A percentile compares a stretch with the other conserved stretches of the same genome.
Conservation (phyloP, 768 basidiomycete genomes). For the Clitopilus passeckerianus region DNA sequence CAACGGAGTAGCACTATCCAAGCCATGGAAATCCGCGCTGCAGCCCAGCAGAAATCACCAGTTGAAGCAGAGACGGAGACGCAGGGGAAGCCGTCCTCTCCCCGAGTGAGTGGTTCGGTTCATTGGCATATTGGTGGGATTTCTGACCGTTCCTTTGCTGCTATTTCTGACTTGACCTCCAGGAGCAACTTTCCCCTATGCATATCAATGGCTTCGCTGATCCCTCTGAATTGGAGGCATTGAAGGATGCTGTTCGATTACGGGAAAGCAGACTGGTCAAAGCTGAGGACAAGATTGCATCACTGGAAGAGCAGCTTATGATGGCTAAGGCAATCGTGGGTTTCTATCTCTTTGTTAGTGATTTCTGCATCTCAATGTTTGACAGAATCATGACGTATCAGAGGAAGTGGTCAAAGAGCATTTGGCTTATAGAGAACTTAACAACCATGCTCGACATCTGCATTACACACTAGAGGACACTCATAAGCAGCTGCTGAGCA, state of each 20-base stretch:
- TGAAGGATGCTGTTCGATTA: slow-evolving; percentile 35
- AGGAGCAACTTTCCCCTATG: slow-evolving; percentile 28
- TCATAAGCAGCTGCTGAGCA: slow-evolving; percentile 2
- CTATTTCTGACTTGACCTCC: slow-evolving; percentile 30
- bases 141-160: slow-evolving; percentile 29
- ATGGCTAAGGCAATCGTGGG: slow-evolving; percentile 42
- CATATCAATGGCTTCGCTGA: slow-evolving; percentile 35
- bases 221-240: slow-evolving; percentile 27
- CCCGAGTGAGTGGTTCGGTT: slow-evolving; percentile 68
- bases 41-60: slow-evolving; percentile 19
- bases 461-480: slow-evolving; percentile 36
- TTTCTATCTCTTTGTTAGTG: background rate
- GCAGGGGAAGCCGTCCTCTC: slow-evolving; percentile 52
- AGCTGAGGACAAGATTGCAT: slow-evolving; percentile 39
- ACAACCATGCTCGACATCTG: slow-evolving; percentile 47
- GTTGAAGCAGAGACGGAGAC: slow-evolving; percentile 41
- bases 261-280: slow-evolving; percentile 42
- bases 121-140: slow-evolving; percentile 51
- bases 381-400: slow-evolving; percentile 36
- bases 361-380: background rate
- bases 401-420: slow-evolving; percentile 42
- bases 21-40: slow-evolving; percentile 35
- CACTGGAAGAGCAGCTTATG: slow-evolving; percentile 40
- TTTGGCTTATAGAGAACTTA: slow-evolving; percentile 49
- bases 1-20: slow-evolving; percentile 48